A percentile compares a stretch with the other conserved stretches of the same genome.
These are phyloP conservation scores for Chaetomium cochliodes DNA, from an alignment of 495 filamentous ascomycete genomes.

Conservation along the genomic window DNA sequence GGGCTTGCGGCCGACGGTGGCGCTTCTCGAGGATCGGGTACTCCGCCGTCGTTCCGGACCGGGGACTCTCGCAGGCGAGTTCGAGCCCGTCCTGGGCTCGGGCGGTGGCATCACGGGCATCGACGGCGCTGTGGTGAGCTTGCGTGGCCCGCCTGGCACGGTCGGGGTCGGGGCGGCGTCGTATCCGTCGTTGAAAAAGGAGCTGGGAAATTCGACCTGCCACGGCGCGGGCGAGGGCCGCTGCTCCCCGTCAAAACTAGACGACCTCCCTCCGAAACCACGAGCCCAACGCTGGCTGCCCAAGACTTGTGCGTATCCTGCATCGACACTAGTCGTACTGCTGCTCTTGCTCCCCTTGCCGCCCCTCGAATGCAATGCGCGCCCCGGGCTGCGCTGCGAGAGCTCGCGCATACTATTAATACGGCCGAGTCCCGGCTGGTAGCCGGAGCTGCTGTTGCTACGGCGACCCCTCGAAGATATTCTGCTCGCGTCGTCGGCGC, in stretches of 20 bases:
- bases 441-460: slow-evolving; percentile 79
- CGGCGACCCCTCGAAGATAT: slow-evolving; percentile 67
- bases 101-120: slow-evolving; percentile 48
- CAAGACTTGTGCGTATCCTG: slow-evolving; percentile 55
- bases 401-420: slow-evolving; percentile 61
- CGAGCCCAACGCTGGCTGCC: slow-evolving; percentile 58
- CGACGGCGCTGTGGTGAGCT: slow-evolving; percentile 44
- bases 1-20: slow-evolving; percentile 42
- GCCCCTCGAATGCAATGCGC: slow-evolving; percentile 48
- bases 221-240: slow-evolving; percentile 36
- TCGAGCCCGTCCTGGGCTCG: slow-evolving; percentile 35
- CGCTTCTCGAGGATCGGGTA: slow-evolving; percentile 60
- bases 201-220: slow-evolving; percentile 47
- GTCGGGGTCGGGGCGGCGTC: slow-evolving; percentile 90
- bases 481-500: slow-evolving; percentile 61
- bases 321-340: slow-evolving; percentile 66
- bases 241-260: slow-evolving; percentile 69
- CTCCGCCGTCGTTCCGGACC: slow-evolving; percentile 58
- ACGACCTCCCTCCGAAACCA: slow-evolving; percentile 61
- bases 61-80: slow-evolving; percentile 30
- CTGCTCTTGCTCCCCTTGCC: slow-evolving; percentile 72
- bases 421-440: slow-evolving; percentile 59
- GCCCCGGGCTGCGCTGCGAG: slow-evolving; percentile 41
- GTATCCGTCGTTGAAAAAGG: slow-evolving; percentile 52
- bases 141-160: slow-evolving; percentile 75